phyloP scores from a whole-genome alignment of 495 filamentous ascomycete genomes.

The Aspergillus olivimuriae region DNA sequence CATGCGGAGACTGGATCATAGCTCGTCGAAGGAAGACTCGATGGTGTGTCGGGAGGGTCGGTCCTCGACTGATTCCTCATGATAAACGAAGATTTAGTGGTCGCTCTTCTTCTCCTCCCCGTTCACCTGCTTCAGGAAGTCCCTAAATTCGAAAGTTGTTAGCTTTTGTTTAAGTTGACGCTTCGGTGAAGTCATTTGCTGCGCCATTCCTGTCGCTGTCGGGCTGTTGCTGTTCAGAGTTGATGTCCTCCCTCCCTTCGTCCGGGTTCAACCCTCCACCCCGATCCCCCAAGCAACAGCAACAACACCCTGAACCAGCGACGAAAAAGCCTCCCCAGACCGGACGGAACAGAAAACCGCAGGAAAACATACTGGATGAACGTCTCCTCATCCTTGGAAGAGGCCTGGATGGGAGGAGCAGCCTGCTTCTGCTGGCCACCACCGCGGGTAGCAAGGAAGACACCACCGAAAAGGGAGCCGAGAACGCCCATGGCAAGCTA shows the following conservation, averaged over 20 bases:
- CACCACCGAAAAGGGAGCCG: constrained; percentile 54
- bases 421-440: constrained; percentile 50
- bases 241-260: background rate
- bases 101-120: constrained; percentile 62
- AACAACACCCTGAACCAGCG: background rate
- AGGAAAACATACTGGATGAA: constrained; percentile 84
- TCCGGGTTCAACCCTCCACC: too few species aligned
- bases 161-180: constrained; percentile 1
- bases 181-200: too few species aligned
- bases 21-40: too few species aligned
- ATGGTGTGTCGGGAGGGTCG: too few species aligned
- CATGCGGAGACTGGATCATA: too few species aligned
- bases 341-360: constrained; percentile 7
- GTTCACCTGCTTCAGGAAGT: constrained; percentile 71
- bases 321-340: too few species aligned
- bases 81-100: constrained; percentile 41
- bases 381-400: constrained; percentile 86
- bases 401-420: constrained; percentile 78
- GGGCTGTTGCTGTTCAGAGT: background rate
- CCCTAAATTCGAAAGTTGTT: constrained; percentile 43
- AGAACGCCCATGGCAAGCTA: constrained; percentile 88
- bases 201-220: too few species aligned
- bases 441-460: constrained; percentile 50
- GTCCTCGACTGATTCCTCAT: constrained; percentile 9
- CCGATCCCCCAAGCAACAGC: background rate